Conservation (phyloP, 257 asterid species). For the Lycium ferocissimum region DNA sequence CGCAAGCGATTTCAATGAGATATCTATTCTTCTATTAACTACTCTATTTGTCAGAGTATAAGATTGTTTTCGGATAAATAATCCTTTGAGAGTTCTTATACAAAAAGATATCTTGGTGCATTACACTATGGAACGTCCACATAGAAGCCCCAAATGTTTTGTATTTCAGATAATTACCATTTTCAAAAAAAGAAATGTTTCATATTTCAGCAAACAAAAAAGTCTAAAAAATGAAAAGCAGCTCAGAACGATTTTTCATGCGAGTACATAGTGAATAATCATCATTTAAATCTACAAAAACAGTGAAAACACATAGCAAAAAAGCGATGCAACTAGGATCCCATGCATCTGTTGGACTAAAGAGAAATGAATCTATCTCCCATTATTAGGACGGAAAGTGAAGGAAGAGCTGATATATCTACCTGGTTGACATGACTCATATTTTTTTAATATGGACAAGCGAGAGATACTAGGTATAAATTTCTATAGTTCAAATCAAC, state of each 20-base stretch:
- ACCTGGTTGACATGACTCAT: background rate
- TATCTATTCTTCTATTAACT: background rate
- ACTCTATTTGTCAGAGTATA: background rate
- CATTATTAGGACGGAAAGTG: background rate
- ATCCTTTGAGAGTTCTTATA: background rate
- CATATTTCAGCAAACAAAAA: background rate
- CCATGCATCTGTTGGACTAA: background rate
- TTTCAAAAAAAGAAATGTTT: background rate
- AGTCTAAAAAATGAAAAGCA: background rate
- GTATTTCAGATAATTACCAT: too few species aligned
- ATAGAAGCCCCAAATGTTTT: background rate
- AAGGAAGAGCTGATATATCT: background rate
- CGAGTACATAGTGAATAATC: background rate
- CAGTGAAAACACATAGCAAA: background rate
- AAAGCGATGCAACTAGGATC: background rate
- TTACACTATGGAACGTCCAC: background rate
- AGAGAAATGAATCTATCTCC: slow-evolving; percentile 7
- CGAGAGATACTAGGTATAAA: background rate
- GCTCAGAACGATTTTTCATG: background rate
- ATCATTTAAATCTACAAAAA: background rate
- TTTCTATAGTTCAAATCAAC: slow-evolving; percentile 5
- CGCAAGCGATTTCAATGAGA: background rate
- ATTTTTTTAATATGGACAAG: background rate
- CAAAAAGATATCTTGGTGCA: background rate
- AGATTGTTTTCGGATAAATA: background rate